phyloP scores from a whole-genome alignment of 495 filamentous ascomycete genomes.

The Trichoderma asperelloides region DNA sequence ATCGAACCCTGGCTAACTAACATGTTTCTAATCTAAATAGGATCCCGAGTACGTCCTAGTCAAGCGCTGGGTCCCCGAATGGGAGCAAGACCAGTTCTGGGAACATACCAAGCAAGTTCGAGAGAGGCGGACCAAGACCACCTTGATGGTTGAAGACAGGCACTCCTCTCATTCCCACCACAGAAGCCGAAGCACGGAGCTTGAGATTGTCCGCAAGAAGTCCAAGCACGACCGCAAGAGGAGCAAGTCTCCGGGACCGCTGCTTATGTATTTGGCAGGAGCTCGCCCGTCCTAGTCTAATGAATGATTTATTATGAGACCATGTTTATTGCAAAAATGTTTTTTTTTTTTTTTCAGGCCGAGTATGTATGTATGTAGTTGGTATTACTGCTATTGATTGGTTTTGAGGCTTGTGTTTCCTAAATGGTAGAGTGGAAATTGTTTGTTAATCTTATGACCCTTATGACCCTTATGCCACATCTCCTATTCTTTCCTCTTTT shows the following conservation, averaged over 20 bases:
- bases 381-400: background rate
- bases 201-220: constrained; percentile 58
- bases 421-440: background rate
- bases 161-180: constrained; percentile 34
- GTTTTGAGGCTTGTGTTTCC: background rate
- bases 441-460: too few species aligned
- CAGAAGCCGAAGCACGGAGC: constrained; percentile 34
- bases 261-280: constrained; percentile 41
- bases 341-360: constrained; percentile 10
- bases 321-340: background rate
- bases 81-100: constrained; percentile 65
- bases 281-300: constrained; percentile 25
- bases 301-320: background rate
- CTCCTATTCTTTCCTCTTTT: too few species aligned
- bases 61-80: constrained; percentile 65
- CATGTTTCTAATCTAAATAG: constrained; percentile 19
- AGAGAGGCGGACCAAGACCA: constrained; percentile 32
- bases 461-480: too few species aligned
- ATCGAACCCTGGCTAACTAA: constrained; percentile 17
- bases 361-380: background rate
- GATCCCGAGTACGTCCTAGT: constrained; percentile 68
- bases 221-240: constrained; percentile 23
- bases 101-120: constrained; percentile 58
- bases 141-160: constrained; percentile 27
- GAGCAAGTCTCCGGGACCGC: constrained; percentile 34